Conservation (phyloP, 2,329 filamentous ascomycete species). For the Pseudocercospora macadamiae region DNA sequence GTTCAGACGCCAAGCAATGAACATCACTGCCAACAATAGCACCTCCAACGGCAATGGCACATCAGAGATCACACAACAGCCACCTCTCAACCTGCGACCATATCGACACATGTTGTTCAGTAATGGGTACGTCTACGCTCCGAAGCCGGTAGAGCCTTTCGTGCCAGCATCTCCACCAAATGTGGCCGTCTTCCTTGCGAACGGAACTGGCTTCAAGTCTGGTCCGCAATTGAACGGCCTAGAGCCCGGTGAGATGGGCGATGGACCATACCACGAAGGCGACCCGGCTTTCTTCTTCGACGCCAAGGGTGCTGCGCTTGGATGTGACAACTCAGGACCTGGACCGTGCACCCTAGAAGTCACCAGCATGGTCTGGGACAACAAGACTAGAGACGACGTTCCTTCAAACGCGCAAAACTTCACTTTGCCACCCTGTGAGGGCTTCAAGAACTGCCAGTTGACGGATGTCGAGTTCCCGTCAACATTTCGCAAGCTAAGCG, state of each 20-base stretch:
- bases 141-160: slow-evolving; percentile 49
- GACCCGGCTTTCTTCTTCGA: slow-evolving; percentile 56
- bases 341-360: slow-evolving; percentile 49
- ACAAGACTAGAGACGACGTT: slow-evolving; percentile 39
- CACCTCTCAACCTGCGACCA: slow-evolving; percentile 46
- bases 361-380: slow-evolving; percentile 48
- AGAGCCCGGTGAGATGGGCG: slow-evolving; percentile 51
- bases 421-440: slow-evolving; percentile 47
- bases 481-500: slow-evolving; percentile 47
- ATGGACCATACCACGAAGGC: slow-evolving; percentile 45
- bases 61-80: slow-evolving; percentile 38
- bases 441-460: slow-evolving; percentile 47
- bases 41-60: slow-evolving; percentile 30
- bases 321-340: slow-evolving; percentile 49
- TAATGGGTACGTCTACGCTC: slow-evolving; percentile 54
- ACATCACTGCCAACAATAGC: slow-evolving; percentile 12
- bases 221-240: slow-evolving; percentile 23
- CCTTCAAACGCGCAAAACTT: slow-evolving; percentile 43
- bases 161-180: slow-evolving; percentile 50
- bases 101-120: slow-evolving; percentile 57
- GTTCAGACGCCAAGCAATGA: slow-evolving; percentile 14
- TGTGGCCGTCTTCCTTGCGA: slow-evolving; percentile 52
- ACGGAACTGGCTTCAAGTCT: slow-evolving; percentile 30
- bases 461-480: slow-evolving; percentile 47
- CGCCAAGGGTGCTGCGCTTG: slow-evolving; percentile 50